Evolutionary conservation across 805 yeast species (phyloP).

Genomic region (Wickerhamomyces kurtzmanii): DNA sequence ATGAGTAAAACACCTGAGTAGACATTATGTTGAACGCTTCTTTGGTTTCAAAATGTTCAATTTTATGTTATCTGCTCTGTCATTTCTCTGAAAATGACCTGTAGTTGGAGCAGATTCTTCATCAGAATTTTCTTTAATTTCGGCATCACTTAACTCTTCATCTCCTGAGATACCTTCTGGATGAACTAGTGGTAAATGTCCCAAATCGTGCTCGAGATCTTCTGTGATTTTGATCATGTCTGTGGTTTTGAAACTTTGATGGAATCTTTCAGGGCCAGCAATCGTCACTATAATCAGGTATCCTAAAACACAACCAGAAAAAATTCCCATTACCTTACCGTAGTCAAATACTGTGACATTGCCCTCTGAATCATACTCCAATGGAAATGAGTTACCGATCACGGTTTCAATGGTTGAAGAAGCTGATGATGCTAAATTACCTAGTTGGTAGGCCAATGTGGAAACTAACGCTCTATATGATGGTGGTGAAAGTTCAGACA

Average conservation of each 20-base stretch:
- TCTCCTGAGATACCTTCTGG: too few species aligned
- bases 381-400: conserved; percentile 53
- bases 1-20: too few species aligned
- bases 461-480: conserved; percentile 52
- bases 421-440: conserved; percentile 65
- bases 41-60: too few species aligned
- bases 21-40: too few species aligned
- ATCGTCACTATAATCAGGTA: conserved; percentile 36
- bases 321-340: conserved; percentile 61
- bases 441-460: conserved; percentile 61
- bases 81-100: too few species aligned
- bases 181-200: too few species aligned
- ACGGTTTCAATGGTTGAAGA: conserved; percentile 62
- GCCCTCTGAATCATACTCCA: conserved; percentile 23
- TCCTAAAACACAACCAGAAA: conserved; percentile 57
- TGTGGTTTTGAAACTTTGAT: conserved; percentile 23
- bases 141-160: too few species aligned
- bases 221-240: too few species aligned
- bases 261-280: conserved; percentile 49
- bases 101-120: too few species aligned
- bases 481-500: conserved; percentile 59
- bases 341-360: conserved; percentile 29
- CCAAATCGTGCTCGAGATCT: too few species aligned
- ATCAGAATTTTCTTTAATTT: too few species aligned
- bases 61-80: too few species aligned